Conservation (phyloP, 164 flowering plant species). For the Liriodendron chinense region DNA sequence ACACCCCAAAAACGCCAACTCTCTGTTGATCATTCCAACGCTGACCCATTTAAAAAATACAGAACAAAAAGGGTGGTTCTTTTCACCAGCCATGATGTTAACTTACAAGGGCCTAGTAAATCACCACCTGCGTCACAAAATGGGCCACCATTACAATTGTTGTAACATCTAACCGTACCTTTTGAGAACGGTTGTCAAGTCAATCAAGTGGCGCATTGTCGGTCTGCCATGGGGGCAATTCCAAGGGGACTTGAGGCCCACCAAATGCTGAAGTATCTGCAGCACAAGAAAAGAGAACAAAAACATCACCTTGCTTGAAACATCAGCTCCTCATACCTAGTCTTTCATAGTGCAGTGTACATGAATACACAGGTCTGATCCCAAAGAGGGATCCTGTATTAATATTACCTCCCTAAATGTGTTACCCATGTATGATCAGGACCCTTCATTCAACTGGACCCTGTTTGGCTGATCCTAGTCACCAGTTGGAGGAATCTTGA, state of each 20-base stretch:
- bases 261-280: constrained; percentile 80
- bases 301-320: neutral
- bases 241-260: constrained; percentile 86
- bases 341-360: too few species aligned
- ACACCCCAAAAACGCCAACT: too few species aligned
- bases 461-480: too few species aligned
- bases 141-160: neutral
- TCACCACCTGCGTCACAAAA: too few species aligned
- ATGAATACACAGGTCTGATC: too few species aligned
- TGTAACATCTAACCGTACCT: constrained; percentile 18
- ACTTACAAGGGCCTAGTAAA: neutral
- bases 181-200: constrained; percentile 45
- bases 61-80: neutral
- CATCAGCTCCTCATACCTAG: neutral
- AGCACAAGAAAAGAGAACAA: constrained; percentile 1
- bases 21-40: too few species aligned
- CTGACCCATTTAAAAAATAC: neutral
- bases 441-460: too few species aligned
- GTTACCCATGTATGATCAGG: too few species aligned
- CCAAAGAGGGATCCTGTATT: too few species aligned
- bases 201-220: constrained; percentile 95
- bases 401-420: too few species aligned
- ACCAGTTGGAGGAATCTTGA: too few species aligned
- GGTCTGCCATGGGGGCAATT: constrained; percentile 99
- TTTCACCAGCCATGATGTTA: neutral